Evolutionary conservation across 2,329 filamentous ascomycete species (phyloP).

Genomic region (Fusarium kyushuense): DNA sequence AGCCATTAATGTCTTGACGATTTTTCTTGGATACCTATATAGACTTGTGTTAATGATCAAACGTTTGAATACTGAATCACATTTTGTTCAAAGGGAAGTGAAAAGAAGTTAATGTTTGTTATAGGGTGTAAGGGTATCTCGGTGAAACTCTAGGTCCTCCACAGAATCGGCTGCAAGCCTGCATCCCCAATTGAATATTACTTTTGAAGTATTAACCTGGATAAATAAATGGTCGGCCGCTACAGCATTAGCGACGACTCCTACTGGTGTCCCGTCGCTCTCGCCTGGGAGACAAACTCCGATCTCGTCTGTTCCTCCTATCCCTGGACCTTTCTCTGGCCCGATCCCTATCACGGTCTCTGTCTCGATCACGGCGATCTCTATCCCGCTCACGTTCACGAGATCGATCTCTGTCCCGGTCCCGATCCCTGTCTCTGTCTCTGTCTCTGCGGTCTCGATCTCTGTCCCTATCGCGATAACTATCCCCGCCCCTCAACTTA

Average conservation of each 20-base stretch:
- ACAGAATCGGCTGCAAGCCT: background rate
- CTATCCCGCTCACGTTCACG: slow-evolving; percentile 50
- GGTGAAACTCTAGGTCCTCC: slow-evolving; percentile 4
- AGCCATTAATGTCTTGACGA: slow-evolving; percentile 34
- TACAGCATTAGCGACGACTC: slow-evolving; percentile 56
- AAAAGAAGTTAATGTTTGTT: background rate
- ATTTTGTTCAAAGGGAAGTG: background rate
- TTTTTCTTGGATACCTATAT: slow-evolving; percentile 35
- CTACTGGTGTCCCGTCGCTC: slow-evolving; percentile 55
- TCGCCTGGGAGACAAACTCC: slow-evolving; percentile 53
- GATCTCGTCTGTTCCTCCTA: slow-evolving; percentile 44
- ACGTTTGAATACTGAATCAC: slow-evolving; percentile 4
- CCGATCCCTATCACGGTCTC: slow-evolving; percentile 28
- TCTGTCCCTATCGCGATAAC: slow-evolving; percentile 39
- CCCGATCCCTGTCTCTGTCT: slow-evolving; percentile 49
- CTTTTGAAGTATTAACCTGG: background rate
- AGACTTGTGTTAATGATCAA: slow-evolving; percentile 39
- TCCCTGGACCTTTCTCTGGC: slow-evolving; percentile 39
- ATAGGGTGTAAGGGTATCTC: slow-evolving; percentile 36
- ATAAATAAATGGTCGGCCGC: slow-evolving; percentile 44
- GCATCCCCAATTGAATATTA: background rate
- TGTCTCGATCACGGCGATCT: slow-evolving; percentile 46
- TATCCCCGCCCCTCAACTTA: slow-evolving; percentile 42
- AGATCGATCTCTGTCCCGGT: slow-evolving; percentile 52
- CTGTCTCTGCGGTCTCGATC: slow-evolving; percentile 49